Evolutionary conservation across 208 protist genomes (phyloP), one percentile per base, ranked within the genome.

Genomic region (Polymyxa betae): DNA sequence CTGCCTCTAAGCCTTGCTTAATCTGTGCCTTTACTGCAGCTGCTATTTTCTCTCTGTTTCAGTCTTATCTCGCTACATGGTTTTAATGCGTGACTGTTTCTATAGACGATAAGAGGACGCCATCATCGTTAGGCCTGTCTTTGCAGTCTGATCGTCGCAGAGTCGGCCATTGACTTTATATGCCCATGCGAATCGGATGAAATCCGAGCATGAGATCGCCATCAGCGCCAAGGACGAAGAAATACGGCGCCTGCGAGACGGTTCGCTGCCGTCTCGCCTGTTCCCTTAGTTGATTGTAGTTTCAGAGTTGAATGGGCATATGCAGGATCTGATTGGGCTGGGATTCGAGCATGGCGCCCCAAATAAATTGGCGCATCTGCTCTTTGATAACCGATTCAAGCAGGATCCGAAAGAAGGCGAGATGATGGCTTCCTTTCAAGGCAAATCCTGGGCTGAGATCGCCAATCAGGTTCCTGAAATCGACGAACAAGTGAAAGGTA

Each of bases 181-280:
- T n/a, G n/a, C n/a, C n/a, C n/a, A n/a, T n/a, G 5, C 49, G 49
- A 24, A 60, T 60, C 12, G 49, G 16, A 82, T 82, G 72, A 43
- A 5, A 20, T 12, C n/a, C n/a, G 35, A 82, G 35, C 35, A 82
- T 20, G 72, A 82, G 5, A 5, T 43, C 16, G n/a, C 35, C 12
- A 5, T 82, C 16, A 5, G 40, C 5, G 72, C 72, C 5, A 5
- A 82, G n/a, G n/a, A 82, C n/a, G 72, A 82, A 5, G 72, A 82
- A 43, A 82, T 82, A 35, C 72, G 5, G 5, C 72, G 72, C 72
- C 72, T 82, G 72, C 5, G n/a, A 35, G 12, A 82, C n/a, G 72
- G 72, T 82, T 16, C 35, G n/a, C 12, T 35, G 72, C 35, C 5
- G 72, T 20, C 5, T 43, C 72, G 5, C 72, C 72, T 43, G n/a